These are phyloP conservation scores for Citrus maxima DNA, from an alignment of 345 rosid species.

Conservation along the genomic window DNA sequence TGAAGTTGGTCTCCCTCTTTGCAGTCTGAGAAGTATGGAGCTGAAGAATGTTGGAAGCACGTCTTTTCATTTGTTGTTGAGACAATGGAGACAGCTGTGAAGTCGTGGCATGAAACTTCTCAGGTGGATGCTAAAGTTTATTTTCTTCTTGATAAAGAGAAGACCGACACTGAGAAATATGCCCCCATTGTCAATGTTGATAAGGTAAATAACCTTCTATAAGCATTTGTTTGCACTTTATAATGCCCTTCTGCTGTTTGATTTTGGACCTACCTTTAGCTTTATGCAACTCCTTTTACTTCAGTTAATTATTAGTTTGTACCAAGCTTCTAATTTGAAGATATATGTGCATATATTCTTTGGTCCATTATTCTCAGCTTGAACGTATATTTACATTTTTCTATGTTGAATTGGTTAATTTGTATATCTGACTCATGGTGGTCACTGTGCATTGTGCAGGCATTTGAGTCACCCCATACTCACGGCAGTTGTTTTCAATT, in stretches of 20 bases:
- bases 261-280: background rate
- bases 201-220: slow-evolving; percentile 46
- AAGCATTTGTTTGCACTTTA: background rate
- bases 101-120: slow-evolving; percentile 78
- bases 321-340: background rate
- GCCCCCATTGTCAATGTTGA: slow-evolving; percentile 87
- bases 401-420: background rate
- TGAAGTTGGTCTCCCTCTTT: slow-evolving; percentile 19
- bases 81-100: slow-evolving; percentile 80
- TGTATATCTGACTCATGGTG: background rate
- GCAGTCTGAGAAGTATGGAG: slow-evolving; percentile 64
- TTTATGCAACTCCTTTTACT: background rate
- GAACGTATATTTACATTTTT: background rate
- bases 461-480: slow-evolving; percentile 90
- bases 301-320: background rate
- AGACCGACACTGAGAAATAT: slow-evolving; percentile 68
- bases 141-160: slow-evolving; percentile 79
- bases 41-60: slow-evolving; percentile 59
- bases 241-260: background rate
- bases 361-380: background rate
- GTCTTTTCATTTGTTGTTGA: slow-evolving; percentile 64
- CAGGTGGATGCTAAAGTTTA: slow-evolving; percentile 76
- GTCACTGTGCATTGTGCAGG: slow-evolving; percentile 40
- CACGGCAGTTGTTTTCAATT: slow-evolving; percentile 79
- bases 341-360: background rate